Evolutionary conservation across 1,284 basidiomycete species (phyloP).

Genomic region (Anthracocystis setariae): DNA sequence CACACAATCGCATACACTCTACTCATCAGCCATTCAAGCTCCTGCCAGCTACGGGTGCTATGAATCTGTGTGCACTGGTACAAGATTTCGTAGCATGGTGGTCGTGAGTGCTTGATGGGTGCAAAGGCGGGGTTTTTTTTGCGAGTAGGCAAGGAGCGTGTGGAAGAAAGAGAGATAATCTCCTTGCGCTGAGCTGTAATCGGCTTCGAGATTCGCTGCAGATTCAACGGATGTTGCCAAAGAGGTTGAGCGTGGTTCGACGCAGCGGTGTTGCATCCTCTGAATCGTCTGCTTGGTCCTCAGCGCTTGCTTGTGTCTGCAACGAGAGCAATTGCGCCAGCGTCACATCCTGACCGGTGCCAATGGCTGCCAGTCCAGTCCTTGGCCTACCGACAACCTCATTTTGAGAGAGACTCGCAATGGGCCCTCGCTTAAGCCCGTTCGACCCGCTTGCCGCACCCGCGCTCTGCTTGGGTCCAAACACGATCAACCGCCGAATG

Average conservation of each 20-base stretch:
- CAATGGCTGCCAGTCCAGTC: background rate
- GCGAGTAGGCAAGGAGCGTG: no score
- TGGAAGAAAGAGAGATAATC: no score
- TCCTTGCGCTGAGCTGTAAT: no score
- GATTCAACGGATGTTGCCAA: conserved; percentile 35
- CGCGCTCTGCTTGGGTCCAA: conserved; percentile 73
- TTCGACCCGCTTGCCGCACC: background rate
- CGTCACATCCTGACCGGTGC: conserved; percentile 17
- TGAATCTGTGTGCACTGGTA: background rate
- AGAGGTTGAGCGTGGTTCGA: conserved; percentile 29
- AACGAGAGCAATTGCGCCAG: conserved; percentile 28
- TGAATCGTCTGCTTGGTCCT: conserved; percentile 5
- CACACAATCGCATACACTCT: conserved; percentile 1
- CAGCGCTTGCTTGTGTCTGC: conserved; percentile 5
- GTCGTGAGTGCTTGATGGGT: no score
- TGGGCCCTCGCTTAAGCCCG: conserved; percentile 5
- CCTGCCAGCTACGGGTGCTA: background rate
- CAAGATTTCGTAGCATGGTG: no score
- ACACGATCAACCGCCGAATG: conserved; percentile 85
- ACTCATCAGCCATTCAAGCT: background rate
- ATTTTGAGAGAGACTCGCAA: background rate
- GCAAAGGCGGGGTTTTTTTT: no score
- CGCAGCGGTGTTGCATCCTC: conserved; percentile 9
- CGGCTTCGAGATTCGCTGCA: no score
- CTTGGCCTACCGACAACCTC: conserved; percentile 4